phyloP scores from a whole-genome alignment of 1,284 basidiomycete species.

The Tilletia caries region DNA sequence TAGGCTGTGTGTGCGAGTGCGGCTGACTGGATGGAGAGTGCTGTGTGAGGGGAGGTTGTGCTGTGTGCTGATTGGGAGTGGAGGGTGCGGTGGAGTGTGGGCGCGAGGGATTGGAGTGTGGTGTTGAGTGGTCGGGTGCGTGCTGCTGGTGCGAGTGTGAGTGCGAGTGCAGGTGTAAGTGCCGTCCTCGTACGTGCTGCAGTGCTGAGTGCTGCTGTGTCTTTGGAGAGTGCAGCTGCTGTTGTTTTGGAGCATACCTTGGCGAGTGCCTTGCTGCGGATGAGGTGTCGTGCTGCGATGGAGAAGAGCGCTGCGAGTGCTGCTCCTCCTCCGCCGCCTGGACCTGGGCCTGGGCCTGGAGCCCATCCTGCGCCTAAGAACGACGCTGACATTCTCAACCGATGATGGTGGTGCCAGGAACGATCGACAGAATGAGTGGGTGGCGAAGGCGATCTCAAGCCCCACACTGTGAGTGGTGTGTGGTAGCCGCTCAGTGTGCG shows the following conservation, averaged over 20 bases:
- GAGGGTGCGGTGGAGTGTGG: no score
- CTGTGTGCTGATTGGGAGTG: no score
- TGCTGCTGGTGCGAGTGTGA: background rate
- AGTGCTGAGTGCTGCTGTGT: background rate
- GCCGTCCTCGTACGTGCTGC: no score
- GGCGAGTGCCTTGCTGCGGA: background rate
- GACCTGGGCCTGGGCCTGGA: slow-evolving; percentile 5
- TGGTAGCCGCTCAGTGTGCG: no score
- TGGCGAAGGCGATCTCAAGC: background rate
- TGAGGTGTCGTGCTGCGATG: background rate
- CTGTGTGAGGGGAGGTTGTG: background rate
- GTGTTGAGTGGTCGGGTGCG: no score
- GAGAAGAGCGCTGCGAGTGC: background rate
- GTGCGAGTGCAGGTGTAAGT: no score
- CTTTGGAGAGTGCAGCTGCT: background rate
- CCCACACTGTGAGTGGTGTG: no score
- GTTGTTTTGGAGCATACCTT: background rate
- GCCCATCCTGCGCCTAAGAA: background rate
- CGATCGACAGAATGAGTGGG: background rate
- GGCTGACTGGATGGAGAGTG: background rate
- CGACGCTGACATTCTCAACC: background rate
- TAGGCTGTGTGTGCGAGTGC: background rate
- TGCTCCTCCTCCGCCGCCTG: background rate
- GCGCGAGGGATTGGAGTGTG: no score
- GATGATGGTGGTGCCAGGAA: background rate